Evolutionary conservation across 1,284 basidiomycete species (phyloP), one percentile per base, ranked within the genome.

Genomic region (Phellopilus nigrolimitatus): DNA sequence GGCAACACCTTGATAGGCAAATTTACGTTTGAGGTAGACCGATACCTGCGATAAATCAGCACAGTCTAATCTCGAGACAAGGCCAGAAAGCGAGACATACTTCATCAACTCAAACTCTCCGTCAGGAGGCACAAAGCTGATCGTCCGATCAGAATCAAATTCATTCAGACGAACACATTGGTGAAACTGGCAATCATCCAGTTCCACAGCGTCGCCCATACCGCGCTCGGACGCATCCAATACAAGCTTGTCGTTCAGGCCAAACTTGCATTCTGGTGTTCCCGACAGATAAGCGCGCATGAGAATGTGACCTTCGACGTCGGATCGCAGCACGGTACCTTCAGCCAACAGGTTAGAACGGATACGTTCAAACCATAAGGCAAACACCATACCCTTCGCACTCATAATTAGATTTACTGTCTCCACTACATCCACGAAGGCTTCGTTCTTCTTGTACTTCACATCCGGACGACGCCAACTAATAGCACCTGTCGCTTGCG

Each of bases 41-140:
- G 91, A 65, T 99, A 99, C 60, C 93, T 95, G 59, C 19, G 19
- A 39, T 8, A 37, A 31, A 49, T 56, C 36, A 58, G 53, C 24
- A 17, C 27, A 22, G 38, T 25, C 4, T 4, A 10, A 38, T 58
- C 27, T 19, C 19, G 38, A 38, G 5, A 48, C 28, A 10, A 43
- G n/a, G n/a, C n/a, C n/a, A n/a, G n/a, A 45, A 57, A 13, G 27
- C 41, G 45, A 39, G 41, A 41, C 74, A 55, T 50, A 88, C 89
- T 84, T 80, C 97, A 99, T 99, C 36, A 99, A 75, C 68, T 99
- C 97, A 63, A 99, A 99, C 66, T 99, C 97, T 36, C 97, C 97
- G 64, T 99, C 97, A 1, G 97, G 97, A 1, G 97, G 97, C 42
- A 99, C 87, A 67, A 99, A 99, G 61, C 87, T 91, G 70, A 99